Percentiles rank a stretch among this genome's conserved stretches.
These are phyloP conservation scores for Salicornia ramosissima DNA, from an alignment of 148 eudicot species.

Conservation along the genomic window DNA sequence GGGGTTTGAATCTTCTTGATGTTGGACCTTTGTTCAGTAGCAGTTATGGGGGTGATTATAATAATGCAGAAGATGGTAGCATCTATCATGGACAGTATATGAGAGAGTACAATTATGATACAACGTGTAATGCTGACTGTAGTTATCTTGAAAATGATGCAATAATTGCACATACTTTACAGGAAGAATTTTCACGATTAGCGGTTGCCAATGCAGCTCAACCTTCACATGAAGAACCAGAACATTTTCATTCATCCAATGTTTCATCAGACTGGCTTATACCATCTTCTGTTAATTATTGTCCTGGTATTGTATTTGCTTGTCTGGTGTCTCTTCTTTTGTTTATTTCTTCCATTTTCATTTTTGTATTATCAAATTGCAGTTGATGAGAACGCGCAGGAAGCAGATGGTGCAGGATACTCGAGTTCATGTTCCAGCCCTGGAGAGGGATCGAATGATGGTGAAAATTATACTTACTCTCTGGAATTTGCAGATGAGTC, in stretches of 20 bases:
- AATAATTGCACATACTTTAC: slow-evolving; percentile 51
- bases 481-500: slow-evolving; percentile 70
- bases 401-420: slow-evolving; percentile 42
- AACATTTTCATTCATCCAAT: slow-evolving; percentile 36
- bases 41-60: slow-evolving; percentile 47
- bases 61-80: slow-evolving; percentile 49
- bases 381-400: slow-evolving; percentile 42
- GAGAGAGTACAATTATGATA: slow-evolving; percentile 38
- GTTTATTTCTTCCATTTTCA: slow-evolving; percentile 15
- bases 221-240: slow-evolving; percentile 40
- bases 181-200: slow-evolving; percentile 59
- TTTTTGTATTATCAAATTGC: slow-evolving; percentile 23
- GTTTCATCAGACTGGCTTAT: slow-evolving; percentile 44
- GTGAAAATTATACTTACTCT: slow-evolving; percentile 47
- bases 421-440: slow-evolving; percentile 80
- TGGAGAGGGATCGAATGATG: slow-evolving; percentile 54
- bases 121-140: slow-evolving; percentile 28
- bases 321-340: slow-evolving; percentile 9
- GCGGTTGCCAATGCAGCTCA: slow-evolving; percentile 52
- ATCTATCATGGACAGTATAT: slow-evolving; percentile 41
- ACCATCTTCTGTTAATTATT: slow-evolving; percentile 38
- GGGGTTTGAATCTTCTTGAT: slow-evolving; percentile 69
- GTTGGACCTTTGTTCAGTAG: slow-evolving; percentile 48
- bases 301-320: slow-evolving; percentile 40
- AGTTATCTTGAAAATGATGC: slow-evolving; percentile 50